Evolutionary conservation across 805 yeast genomes (phyloP), one percentile per base, ranked within the genome.

Genomic region (Cyberlindnera maritima): DNA sequence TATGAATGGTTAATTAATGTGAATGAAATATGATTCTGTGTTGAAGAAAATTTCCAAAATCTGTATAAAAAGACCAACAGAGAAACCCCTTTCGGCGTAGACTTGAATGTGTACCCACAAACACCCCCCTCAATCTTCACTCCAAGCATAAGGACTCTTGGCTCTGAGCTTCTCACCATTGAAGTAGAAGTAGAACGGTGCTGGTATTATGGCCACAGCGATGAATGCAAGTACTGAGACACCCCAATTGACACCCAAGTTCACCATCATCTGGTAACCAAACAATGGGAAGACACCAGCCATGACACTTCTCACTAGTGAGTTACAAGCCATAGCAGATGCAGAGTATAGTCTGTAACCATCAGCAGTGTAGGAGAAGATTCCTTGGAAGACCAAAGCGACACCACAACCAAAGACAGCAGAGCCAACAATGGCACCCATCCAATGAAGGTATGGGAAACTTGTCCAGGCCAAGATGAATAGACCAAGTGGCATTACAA

Each of bases 391-490:
- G 11, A 83, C 73, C 59, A 81, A 71, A 34, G 85, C 76, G 38
- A 85, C 76, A 3, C 89, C 84, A 54, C 80, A 74, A 4, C 94
- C 91, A 61, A 85, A 79, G 10, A 89, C 76, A n/a, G 81, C 75
- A 49, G 89, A 91, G 2, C 91, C 81, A 47, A 82, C 74, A 18
- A 79, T 67, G 4, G 94, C 83, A 1, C 76, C 87, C 59, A 84
- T 80, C 89, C 90, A 86, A 60, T 82, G 90, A 11, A 85, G 74
- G 26, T 74, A 60, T 1, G 64, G 46, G 55, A 77, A 76, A 20
- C 82, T 75, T 2, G 89, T 75, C 91, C 94, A 87, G 3, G 82
- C 92, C 51, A 86, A 70, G 78, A 90, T 85, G 70, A 86, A 84
- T 44, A 87, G 66, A 0, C 88, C 77, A 25, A 79, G 69, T 1